These are phyloP conservation scores for Torrubiella hemipterigena DNA, from an alignment of 2,329 filamentous ascomycete species.

Conservation along the genomic window DNA sequence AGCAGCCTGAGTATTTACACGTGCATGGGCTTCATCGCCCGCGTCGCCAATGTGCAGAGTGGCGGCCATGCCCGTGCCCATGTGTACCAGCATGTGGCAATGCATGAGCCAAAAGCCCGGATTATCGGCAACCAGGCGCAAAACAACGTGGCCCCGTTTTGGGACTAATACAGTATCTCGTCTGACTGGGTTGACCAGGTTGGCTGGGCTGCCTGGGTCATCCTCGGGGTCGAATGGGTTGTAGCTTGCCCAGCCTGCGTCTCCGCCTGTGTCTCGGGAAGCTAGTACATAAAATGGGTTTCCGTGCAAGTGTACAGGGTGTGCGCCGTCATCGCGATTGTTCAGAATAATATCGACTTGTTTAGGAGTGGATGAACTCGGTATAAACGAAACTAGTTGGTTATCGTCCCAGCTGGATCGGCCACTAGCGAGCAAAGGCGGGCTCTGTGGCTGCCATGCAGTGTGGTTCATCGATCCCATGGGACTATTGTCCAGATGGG, in stretches of 20 bases:
- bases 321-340: conserved; percentile 19
- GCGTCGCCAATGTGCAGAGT: conserved; percentile 13
- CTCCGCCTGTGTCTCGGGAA: conserved; percentile 9
- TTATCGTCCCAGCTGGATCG: conserved; percentile 11
- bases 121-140: conserved; percentile 12
- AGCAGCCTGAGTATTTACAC: too few relatives aligned
- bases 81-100: conserved; percentile 16
- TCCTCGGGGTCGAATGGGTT: conserved; percentile 11
- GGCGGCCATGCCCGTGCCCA: conserved; percentile 14
- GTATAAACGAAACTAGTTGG: conserved; percentile 12
- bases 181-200: conserved; percentile 11
- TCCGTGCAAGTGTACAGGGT: conserved; percentile 41
- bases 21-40: too few relatives aligned
- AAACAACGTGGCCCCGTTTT: conserved; percentile 13
- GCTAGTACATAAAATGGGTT: conserved; percentile 35
- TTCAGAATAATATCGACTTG: conserved; percentile 17
- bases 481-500: conserved; percentile 11
- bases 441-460: conserved; percentile 11
- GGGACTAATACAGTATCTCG: conserved; percentile 28
- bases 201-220: conserved; percentile 2
- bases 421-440: conserved; percentile 10
- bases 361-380: conserved; percentile 3
- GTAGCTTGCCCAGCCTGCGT: conserved; percentile 13
- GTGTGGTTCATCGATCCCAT: conserved; percentile 16
- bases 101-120: conserved; percentile 16